Base-by-base conservation (phyloP, 1,139 yeast genomes). In the Zygotorulaspora mrakii region DNA sequence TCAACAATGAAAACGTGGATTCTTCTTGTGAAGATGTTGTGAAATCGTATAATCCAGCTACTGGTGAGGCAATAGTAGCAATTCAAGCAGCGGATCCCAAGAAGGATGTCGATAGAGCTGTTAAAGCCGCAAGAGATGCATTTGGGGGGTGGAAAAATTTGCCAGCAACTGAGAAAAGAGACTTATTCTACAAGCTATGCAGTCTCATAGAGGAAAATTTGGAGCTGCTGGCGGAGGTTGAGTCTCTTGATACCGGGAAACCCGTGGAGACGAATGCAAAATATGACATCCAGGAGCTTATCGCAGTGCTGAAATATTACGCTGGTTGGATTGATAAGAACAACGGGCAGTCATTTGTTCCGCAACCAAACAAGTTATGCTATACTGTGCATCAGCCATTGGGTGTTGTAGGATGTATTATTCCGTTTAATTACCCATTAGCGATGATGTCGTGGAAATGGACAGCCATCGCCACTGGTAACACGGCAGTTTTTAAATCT, bases 341-440 rank as follows among this genome's bases (percentile, higher is more conserved):
- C 37, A 76, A 73, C 47, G 91, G 91, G 49, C 63, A 70, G 46
- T 71, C 79, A 39, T 76, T 82, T 47, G 81, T 78, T 57, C 73
- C 77, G 42, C 79, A 76, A 54, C 64, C 64, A 46, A 55, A 71
- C 45, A 77, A 76, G 55, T 74, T 76, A 55, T 70, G 73, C 40
- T 77, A 74, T 62, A 57, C 69, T 13, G 48, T 60, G 40, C 64
- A 66, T 52, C 87, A 80, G 58, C 87, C 88, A 42, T 68, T 77
- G 47, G 94, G 94, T 54, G 89, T 82, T 34, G 79, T 85, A 61
- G 87, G 88, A 37, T 84, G 82, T 62, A 82, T 86, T 50, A 82
- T 84, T 56, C 94, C 95, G 39, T 85, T 94, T 94, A 84, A 84
- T 65, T 84, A 83, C 71, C 94, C 95, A 39, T 69, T 83, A 55